Conservation (phyloP, 805 yeast species). For the Saccharomycopsis oosterbeekiorum region DNA sequence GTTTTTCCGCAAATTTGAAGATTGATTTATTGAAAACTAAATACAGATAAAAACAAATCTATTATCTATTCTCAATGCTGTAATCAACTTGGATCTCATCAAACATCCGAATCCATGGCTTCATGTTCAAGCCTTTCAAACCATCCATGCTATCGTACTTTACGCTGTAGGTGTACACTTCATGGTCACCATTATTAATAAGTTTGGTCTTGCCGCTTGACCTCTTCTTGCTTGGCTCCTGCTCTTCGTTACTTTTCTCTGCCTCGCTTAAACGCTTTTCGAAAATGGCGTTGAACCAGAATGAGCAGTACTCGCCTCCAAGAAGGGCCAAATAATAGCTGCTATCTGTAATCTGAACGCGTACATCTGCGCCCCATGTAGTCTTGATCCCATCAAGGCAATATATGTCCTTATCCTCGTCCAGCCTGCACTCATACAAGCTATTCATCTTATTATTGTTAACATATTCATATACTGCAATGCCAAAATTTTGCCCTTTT, state of each 20-base stretch:
- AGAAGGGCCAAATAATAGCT: background rate
- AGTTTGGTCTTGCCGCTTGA: background rate
- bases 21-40: background rate
- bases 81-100: slow-evolving; percentile 35
- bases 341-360: background rate
- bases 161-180: slow-evolving; percentile 1
- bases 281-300: slow-evolving; percentile 3
- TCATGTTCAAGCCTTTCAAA: slow-evolving; percentile 44
- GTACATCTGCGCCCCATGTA: background rate
- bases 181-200: background rate
- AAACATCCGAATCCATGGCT: slow-evolving; percentile 41
- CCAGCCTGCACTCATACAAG: slow-evolving; percentile 6
- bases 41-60: background rate
- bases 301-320: slow-evolving; percentile 6
- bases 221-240: background rate
- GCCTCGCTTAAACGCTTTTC: background rate
- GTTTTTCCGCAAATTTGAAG: background rate
- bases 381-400: background rate
- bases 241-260: background rate
- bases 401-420: background rate
- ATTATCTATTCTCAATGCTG: background rate
- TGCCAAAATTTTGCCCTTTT: background rate
- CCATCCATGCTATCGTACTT: slow-evolving; percentile 59
- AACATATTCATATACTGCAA: slow-evolving; percentile 9
- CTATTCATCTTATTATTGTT: slow-evolving; percentile 11